Base-by-base conservation (phyloP, 345 rosid genomes). In the Lumnitzera littorea region DNA sequence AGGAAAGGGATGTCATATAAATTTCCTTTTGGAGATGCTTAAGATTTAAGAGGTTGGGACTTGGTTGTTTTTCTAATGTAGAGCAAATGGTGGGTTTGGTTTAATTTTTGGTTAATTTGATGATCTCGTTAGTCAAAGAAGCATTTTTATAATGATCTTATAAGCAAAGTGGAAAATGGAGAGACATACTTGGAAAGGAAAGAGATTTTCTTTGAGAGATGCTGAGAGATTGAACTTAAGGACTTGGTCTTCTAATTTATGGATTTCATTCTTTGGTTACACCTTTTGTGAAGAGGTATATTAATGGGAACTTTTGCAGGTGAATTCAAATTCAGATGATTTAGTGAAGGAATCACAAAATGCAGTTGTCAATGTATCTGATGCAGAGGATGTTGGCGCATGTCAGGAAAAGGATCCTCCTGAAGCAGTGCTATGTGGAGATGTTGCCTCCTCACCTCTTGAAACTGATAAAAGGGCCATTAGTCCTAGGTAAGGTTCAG, bases 351-450 rank as follows among this genome's bases (percentile, higher is more conserved):
- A 82, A 64, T 36, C 25, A 53, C 2, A 73, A 27, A 27, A 76
- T 61, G 72, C 74, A 31, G 56, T 53, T 50, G 72, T 76, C 6
- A 65, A 56, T 50, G 63, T 66, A 58, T 68, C 74, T 14, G 73
- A 53, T 13, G 85, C 62, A 50, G 88, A 85, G 58, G 86, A 82
- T 7, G 60, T 70, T 12, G 62, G 54, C 12, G 66, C 78, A 2
- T 72, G 54, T 13, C 57, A 72, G 69, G 73, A 62, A 41, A 79
- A 73, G 48, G 83, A 83, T 70, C 78, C 78, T 16, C 80, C 76
- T 6, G 78, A 67, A 69, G 68, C 82, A 24, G 62, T 27, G 10
- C 46, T 55, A 5, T 57, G 13, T 8, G 60, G 74, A 13, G 84
- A 80, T 75, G 76, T 53, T n/a, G 60, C 68, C 25, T 78, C 80